Conservation (phyloP, 176 grass and related monocot genomes). For the Triticum dicoccoides region DNA sequence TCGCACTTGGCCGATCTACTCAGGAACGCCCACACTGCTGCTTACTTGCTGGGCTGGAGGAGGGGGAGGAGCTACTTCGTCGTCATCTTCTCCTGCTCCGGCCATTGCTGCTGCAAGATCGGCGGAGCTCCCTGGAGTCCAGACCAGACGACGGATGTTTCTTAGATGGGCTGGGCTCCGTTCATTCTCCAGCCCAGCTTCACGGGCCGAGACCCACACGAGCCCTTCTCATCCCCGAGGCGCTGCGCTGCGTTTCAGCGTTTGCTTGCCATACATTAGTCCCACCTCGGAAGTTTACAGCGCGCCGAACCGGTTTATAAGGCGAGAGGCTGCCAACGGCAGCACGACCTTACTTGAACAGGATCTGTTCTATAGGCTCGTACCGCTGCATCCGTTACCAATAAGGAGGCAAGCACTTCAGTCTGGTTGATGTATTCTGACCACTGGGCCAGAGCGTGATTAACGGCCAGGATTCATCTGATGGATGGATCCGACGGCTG, state of each 20-base stretch:
- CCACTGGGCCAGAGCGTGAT: not conserved
- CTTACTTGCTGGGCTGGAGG: not conserved
- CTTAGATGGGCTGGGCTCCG: not conserved
- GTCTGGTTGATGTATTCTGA: not conserved
- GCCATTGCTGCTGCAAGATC: not conserved
- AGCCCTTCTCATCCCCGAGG: not conserved
- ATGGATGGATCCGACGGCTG: too few species aligned
- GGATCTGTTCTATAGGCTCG: not conserved
- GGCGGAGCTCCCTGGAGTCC: not conserved
- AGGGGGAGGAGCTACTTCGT: not conserved
- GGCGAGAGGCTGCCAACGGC: accelerated
- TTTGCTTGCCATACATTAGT: not conserved
- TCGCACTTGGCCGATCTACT: not conserved
- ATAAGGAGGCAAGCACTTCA: not conserved
- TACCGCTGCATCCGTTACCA: not conserved
- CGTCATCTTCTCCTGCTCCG: not conserved
- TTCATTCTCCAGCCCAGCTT: not conserved
- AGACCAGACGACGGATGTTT: too few species aligned
- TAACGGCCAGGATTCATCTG: not conserved
- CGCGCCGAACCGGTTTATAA: not conserved
- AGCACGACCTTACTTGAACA: not conserved
- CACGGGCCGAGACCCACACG: not conserved
- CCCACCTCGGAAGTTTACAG: not conserved
- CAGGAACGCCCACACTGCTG: not conserved
- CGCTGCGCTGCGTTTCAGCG: too few species aligned